phyloP scores from a whole-genome alignment of 164 flowering plant species.

The Magnolia sinica region DNA sequence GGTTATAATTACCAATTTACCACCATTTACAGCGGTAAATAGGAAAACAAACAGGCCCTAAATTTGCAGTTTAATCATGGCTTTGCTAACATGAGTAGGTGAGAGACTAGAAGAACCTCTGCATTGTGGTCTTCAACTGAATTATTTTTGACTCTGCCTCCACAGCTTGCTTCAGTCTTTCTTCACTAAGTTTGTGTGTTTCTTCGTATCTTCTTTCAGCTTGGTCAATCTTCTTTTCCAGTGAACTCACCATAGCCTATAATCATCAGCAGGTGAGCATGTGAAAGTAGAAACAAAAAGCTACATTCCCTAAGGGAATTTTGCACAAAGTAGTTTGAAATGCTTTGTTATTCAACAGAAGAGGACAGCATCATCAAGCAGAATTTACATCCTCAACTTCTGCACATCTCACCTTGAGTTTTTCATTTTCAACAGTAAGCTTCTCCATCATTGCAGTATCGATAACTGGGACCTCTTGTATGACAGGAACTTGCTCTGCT shows the following conservation, averaged over 20 bases:
- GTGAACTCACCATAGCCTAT: slow-evolving; percentile 35
- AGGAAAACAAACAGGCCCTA: too few relatives aligned
- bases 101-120: slow-evolving; percentile 44
- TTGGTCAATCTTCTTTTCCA: slow-evolving; percentile 86
- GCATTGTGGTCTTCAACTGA: slow-evolving; percentile 76
- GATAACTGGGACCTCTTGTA: slow-evolving; percentile 72
- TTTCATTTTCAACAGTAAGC: slow-evolving; percentile 73
- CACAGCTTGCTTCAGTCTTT: slow-evolving; percentile 80
- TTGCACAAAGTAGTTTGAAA: background rate
- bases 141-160: slow-evolving; percentile 83
- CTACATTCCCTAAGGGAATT: background rate
- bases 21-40: too few relatives aligned
- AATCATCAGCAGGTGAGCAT: slow-evolving; percentile 5
- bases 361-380: background rate
- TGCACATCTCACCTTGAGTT: slow-evolving; percentile 54
- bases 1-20: too few relatives aligned
- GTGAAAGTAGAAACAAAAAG: background rate
- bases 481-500: slow-evolving; percentile 44
- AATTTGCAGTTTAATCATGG: background rate
- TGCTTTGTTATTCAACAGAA: background rate
- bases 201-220: slow-evolving; percentile 82
- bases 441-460: slow-evolving; percentile 64
- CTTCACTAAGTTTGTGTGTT: slow-evolving; percentile 78
- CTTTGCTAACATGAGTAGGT: background rate
- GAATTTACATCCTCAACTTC: background rate